Evolutionary conservation across 768 basidiomycete genomes (phyloP), one percentile per base, ranked within the genome.

Genomic region (Tephrocybe rancida): DNA sequence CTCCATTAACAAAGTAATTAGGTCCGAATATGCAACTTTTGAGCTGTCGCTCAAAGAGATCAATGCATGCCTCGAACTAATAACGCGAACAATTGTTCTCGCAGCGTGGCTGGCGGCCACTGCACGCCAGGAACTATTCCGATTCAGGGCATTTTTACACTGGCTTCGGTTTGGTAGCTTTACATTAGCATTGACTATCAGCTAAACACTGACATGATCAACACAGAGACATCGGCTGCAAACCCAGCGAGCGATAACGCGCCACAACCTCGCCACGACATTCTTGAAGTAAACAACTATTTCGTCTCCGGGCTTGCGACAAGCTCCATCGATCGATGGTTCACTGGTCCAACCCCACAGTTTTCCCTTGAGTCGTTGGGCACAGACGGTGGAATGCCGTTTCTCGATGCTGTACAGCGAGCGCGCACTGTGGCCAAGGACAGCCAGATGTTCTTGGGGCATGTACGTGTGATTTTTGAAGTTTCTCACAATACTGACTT

Each of bases 201-300:
- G 29, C 8, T 55, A 32, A 44, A 35, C 51, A 59, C 58, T 29
- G 48, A 24, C 16, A 21, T 24, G 21, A 32, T 3, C 35, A 54
- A 25, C 32, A 54, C 61, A 82, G 79, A 78, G 68, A 81, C 79
- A 44, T 67, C 71, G 51, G 77, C 79, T 52, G 72, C 76, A 53
- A 85, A 83, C 62, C 70, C 81, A 30, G 67, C 75, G 43, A 74
- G 71, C 56, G 88, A 90, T 46, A 68, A 73, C 45, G 78, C 72
- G 56, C 69, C 70, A 50, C 72, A 77, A 45, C 71, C 81, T 29
- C 79, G 83, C 51, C 83, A 90, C 64, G 91, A 93, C 67, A 78
- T 87, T 56, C 74, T 92, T 47, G 88, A 91, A 75, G 90, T 89
- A 47, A 89, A 90, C 66, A 81, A 84, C 59, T 93, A 93, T 67